Base-by-base conservation (phyloP, 768 basidiomycete genomes). In the Xerocomellus dryophilus region DNA sequence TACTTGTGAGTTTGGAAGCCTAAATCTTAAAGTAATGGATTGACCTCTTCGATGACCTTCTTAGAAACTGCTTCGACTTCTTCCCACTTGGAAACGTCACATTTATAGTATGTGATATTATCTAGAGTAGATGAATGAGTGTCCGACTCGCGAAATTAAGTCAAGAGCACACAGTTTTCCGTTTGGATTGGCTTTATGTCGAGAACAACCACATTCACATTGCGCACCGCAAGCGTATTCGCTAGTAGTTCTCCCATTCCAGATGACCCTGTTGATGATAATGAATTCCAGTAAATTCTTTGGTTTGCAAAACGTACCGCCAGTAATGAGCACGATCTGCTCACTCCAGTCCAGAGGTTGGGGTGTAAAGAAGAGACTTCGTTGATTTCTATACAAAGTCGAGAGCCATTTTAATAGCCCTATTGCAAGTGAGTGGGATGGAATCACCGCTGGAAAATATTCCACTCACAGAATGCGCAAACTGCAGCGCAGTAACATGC, bases 181-280 rank as follows among this genome's bases (percentile, higher is more conserved):
- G 85, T 86, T 14, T 81, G 72, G 43, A 89, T 84, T 6, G 87
- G 87, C 39, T 88, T 83, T 58, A 93, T 74, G 66, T 96, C 94
- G 10, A 98, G 81, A 18, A 97, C 90, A 10, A 90, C 86, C 1
- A 96, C 91, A 7, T 77, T 83, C 17, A 91, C 88, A 59, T 86
- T 90, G 48, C 89, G 81, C 52, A 86, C 81, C 0, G 92, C 90
- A 18, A 98, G 76, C 0, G 93, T 93, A 61, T 93, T 88, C 15
- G 93, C 93, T 6, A 97, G 77, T 2, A 95, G 73, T 66, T 89
- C 88, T 27, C 96, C 96, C 23, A 98, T 78, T 5, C 96, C 96
- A 29, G 90, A 93, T 7, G 93, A 78, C 21, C 94, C 93, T 94
- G 20, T 35, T 23, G 20, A 51, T n/a, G 5, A 27, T 11, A 34